These are phyloP conservation scores for Onygenales sp. DNA, from an alignment of 2,329 filamentous ascomycete genomes.

Conservation along the genomic window DNA sequence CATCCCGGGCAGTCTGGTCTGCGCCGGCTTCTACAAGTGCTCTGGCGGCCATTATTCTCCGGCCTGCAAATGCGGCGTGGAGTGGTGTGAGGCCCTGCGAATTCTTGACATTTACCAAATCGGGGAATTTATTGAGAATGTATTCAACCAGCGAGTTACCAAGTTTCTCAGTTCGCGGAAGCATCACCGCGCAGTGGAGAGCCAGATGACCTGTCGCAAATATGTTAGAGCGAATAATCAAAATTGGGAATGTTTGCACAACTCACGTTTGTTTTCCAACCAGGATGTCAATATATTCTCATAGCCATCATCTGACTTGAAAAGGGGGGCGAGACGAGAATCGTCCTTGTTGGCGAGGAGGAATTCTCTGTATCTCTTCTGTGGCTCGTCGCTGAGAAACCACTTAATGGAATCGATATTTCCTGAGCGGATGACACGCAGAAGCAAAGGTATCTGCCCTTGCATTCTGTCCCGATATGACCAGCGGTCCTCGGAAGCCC, in stretches of 20 bases:
- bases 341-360: constrained; percentile 53
- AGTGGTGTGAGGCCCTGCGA: constrained; percentile 50
- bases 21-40: constrained; percentile 59
- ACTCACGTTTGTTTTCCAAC: constrained; percentile 41
- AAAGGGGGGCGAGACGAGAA: constrained; percentile 52
- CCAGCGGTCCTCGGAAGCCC: constrained; percentile 51
- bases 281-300: constrained; percentile 50
- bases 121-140: constrained; percentile 53
- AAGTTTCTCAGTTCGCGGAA: neutral
- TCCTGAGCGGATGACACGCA: constrained; percentile 27
- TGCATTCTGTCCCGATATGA: neutral
- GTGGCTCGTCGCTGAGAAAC: constrained; percentile 63
- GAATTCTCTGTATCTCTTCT: constrained; percentile 60
- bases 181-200: constrained; percentile 1
- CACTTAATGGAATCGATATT: constrained; percentile 64
- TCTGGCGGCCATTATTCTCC: constrained; percentile 30
- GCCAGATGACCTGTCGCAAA: neutral
- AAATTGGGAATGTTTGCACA: neutral
- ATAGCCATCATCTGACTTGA: constrained; percentile 51
- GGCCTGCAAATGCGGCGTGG: constrained; percentile 51
- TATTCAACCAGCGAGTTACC: constrained; percentile 48
- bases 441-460: constrained; percentile 18
- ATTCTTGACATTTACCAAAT: constrained; percentile 51
- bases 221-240: neutral
- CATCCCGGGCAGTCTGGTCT: constrained; percentile 57